Evolutionary conservation across 78 protist species (phyloP).

Genomic region (Cavenderia fasciculata): DNA sequence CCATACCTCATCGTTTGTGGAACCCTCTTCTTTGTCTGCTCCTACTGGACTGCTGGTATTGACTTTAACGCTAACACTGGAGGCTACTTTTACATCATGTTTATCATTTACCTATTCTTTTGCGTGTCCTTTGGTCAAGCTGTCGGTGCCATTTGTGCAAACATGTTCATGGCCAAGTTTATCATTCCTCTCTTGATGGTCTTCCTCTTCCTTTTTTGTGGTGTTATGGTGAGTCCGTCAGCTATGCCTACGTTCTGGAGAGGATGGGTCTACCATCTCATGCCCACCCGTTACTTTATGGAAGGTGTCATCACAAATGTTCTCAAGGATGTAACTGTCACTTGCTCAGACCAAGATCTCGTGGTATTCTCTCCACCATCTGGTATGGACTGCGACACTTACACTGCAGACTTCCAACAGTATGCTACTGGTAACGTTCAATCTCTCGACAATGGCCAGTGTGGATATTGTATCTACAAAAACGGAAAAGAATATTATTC

Average conservation of each 20-base stretch:
- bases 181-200: slow-evolving; percentile 53
- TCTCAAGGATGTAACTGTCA: not conserved
- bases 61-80: slow-evolving; percentile 14
- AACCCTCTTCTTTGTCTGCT: slow-evolving; percentile 34
- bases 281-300: slow-evolving; percentile 48
- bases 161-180: slow-evolving; percentile 61
- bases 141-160: slow-evolving; percentile 40
- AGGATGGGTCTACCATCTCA: slow-evolving; percentile 61
- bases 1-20: slow-evolving; percentile 56
- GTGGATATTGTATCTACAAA: slow-evolving; percentile 64
- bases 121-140: slow-evolving; percentile 76
- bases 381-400: not conserved
- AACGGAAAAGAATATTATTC: slow-evolving; percentile 37
- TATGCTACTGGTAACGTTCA: not conserved
- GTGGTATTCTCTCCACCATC: slow-evolving; percentile 8
- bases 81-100: slow-evolving; percentile 62
- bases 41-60: slow-evolving; percentile 72
- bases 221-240: slow-evolving; percentile 48
- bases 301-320: slow-evolving; percentile 74
- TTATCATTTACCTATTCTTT: slow-evolving; percentile 32
- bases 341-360: slow-evolving; percentile 5
- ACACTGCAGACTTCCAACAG: not conserved
- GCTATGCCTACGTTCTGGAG: slow-evolving; percentile 47
- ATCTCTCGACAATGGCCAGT: not conserved
- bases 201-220: slow-evolving; percentile 77